Evolutionary conservation across 805 yeast species (phyloP), one percentile per base, ranked within the genome.

Genomic region (Zygoascus flipseniorum): DNA sequence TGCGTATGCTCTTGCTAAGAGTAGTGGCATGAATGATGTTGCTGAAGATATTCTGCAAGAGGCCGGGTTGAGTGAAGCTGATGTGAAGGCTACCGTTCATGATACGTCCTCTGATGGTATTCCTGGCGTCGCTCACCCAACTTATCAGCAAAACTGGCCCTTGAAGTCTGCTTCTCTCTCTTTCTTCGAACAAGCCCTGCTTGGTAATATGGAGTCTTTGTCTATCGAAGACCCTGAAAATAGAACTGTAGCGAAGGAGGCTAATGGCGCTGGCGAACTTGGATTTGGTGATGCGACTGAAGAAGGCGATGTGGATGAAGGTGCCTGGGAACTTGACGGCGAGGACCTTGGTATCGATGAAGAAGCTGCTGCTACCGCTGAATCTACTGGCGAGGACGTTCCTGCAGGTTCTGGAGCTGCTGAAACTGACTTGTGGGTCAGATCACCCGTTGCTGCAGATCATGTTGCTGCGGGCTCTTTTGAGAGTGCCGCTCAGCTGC

Each of bases 401-500:
- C 62, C 61, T 8, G 63, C 68, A 20, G 73, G 68, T 23, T 66
- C 72, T 56, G 76, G 67, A 54, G 76, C 76, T 14, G 78, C 79
- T 28, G 96, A 90, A 66, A 70, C 82, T 32, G 83, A 83, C 3
- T 69, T 70, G 54, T 95, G 99, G 99, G 78, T 87, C 31, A 85
- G 86, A 69, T 86, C 96, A 16, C 86, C 85, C 58, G 79, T 90
- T 53, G 89, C 97, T 4, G 97, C 96, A 31, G 89, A 88, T 28
- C 87, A 89, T 62, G 89, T 85, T 63, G 97, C 99, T 1, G 89
- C 97, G 2, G 99, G 99, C 62, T 86, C 95, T 4, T 92, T 92
- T 67, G 97, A 89, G 60, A 86, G 92, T 52, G 99, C 98, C 41
- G 93, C 97, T 42, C 95, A 89, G 63, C 79, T 95, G 65, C 78